phyloP scores from a whole-genome alignment of 805 yeast species.

The Cyberlindnera amylophila region DNA sequence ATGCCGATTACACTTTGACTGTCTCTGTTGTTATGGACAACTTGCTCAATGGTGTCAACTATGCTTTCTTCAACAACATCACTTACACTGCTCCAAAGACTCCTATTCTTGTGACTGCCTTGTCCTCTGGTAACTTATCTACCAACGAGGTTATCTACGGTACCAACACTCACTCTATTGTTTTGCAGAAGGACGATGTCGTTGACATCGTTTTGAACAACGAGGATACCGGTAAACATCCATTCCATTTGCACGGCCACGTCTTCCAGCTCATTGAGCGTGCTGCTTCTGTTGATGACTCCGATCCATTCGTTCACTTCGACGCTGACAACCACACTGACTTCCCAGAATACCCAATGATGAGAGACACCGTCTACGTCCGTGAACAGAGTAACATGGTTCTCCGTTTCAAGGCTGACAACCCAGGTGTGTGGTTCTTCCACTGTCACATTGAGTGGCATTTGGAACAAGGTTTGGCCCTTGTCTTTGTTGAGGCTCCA shows the following conservation, averaged over 20 bases:
- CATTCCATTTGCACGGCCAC: conserved; percentile 78
- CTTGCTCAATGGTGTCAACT: conserved; percentile 69
- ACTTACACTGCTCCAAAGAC: conserved; percentile 65
- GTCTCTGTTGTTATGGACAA: conserved; percentile 70
- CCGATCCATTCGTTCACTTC: conserved; percentile 51
- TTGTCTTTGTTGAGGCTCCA: conserved; percentile 71
- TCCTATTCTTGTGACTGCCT: conserved; percentile 63
- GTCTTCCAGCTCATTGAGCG: conserved; percentile 58
- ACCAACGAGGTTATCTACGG: conserved; percentile 66
- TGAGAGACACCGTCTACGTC: conserved; percentile 69
- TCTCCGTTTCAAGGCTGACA: conserved; percentile 70
- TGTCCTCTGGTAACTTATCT: conserved; percentile 57
- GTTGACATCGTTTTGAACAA: conserved; percentile 78
- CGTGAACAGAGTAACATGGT: conserved; percentile 67
- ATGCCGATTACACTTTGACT: conserved; percentile 66
- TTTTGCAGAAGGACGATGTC: conserved; percentile 32
- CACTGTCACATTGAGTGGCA: conserved; percentile 92
- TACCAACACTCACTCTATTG: conserved; percentile 31
- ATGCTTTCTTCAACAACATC: conserved; percentile 70
- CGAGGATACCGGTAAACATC: conserved; percentile 74
- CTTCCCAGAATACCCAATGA: conserved; percentile 56
- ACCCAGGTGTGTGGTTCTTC: conserved; percentile 94
- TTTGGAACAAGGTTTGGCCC: conserved; percentile 75
- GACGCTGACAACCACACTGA: conserved; percentile 40
- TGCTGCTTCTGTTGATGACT: conserved; percentile 48